Conservation (phyloP, 2,329 filamentous ascomycete genomes). For the Fusarium falciforme region DNA sequence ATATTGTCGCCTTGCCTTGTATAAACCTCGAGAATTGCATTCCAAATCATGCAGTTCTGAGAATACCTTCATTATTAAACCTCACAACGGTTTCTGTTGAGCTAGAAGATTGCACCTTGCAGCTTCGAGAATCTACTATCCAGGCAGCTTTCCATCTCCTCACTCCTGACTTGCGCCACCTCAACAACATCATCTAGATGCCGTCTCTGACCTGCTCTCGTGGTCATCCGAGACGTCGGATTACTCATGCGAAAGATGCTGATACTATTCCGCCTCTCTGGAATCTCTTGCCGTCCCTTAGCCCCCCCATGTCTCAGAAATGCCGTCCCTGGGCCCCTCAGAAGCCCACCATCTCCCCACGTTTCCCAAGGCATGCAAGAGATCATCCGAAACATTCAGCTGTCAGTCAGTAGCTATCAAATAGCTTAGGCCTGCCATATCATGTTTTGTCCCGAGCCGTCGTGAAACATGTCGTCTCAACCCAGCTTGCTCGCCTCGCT, state of each 20-base stretch:
- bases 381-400: slow-evolving; percentile 28
- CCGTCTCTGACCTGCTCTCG: not conserved
- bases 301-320: slow-evolving; percentile 9
- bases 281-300: slow-evolving; percentile 28
- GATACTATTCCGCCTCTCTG: slow-evolving; percentile 10
- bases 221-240: not conserved
- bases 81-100: not conserved
- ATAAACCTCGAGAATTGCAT: not conserved
- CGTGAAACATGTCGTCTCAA: slow-evolving; percentile 6
- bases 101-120: not conserved
- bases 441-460: slow-evolving; percentile 2
- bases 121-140: not conserved
- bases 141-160: not conserved
- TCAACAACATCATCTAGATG: not conserved
- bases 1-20: not conserved
- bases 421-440: not conserved
- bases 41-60: not conserved
- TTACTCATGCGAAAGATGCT: not conserved
- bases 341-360: slow-evolving; percentile 12
- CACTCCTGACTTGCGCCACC: not conserved
- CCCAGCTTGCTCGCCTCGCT: not conserved
- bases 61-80: not conserved
- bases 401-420: slow-evolving; percentile 20
- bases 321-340: slow-evolving; percentile 6
- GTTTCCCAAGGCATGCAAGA: slow-evolving; percentile 7